Evolutionary conservation across 345 rosid species (phyloP).

Genomic region (Clarkia xantiana): DNA sequence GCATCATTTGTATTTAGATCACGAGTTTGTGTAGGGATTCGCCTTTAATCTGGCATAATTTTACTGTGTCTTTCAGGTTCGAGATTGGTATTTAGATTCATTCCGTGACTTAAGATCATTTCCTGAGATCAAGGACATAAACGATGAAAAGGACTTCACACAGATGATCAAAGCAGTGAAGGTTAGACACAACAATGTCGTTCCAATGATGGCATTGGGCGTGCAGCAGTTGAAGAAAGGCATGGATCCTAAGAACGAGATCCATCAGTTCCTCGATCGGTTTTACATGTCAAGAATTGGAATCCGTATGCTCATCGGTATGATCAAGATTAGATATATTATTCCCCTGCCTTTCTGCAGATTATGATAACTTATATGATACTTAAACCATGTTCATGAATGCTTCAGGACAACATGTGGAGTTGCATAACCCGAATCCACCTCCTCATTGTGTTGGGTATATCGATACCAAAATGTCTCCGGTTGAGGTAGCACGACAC

Average conservation of each 20-base stretch:
- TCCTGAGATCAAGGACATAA: constrained; percentile 60
- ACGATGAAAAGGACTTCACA: constrained; percentile 69
- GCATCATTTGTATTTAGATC: too few species aligned
- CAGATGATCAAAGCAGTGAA: constrained; percentile 90
- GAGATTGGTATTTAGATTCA: constrained; percentile 98
- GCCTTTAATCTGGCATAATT: neutral
- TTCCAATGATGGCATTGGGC: constrained; percentile 93
- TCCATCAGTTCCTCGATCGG: constrained; percentile 88
- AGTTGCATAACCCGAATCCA: constrained; percentile 88
- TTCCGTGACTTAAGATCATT: constrained; percentile 79
- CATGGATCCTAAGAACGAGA: constrained; percentile 43
- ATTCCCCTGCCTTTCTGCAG: neutral
- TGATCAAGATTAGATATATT: constrained; percentile 8
- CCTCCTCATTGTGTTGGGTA: constrained; percentile 70
- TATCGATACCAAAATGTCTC: constrained; percentile 95
- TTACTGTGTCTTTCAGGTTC: constrained; percentile 39
- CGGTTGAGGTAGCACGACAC: constrained; percentile 66
- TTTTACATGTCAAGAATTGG: constrained; percentile 92
- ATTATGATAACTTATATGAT: neutral
- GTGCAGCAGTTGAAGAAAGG: constrained; percentile 91
- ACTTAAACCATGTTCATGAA: constrained; percentile 13
- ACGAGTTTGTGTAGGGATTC: too few species aligned
- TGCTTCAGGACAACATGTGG: constrained; percentile 92
- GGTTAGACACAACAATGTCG: constrained; percentile 96
- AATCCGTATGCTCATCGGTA: constrained; percentile 88